A percentile compares a stretch with the other conserved stretches of the same genome.
These are phyloP conservation scores for Jatropha curcas DNA, from an alignment of 345 rosid species.

Conservation along the genomic window DNA sequence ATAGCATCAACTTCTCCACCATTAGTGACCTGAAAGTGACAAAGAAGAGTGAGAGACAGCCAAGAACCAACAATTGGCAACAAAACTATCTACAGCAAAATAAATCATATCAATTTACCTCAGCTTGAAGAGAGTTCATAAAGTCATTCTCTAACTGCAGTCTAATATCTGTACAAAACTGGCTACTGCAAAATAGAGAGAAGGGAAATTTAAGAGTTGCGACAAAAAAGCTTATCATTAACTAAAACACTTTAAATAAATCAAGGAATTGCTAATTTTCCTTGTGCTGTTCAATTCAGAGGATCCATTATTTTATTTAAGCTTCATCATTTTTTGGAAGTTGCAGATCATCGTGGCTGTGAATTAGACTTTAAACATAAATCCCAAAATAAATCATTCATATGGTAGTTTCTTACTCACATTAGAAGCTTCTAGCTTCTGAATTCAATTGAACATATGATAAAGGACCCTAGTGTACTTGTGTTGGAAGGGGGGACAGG, in stretches of 20 bases:
- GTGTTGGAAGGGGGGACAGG: no score
- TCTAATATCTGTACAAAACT: conserved; percentile 68
- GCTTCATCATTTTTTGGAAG: background rate
- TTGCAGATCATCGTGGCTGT: background rate
- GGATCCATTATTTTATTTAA: background rate
- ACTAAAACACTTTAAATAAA: background rate
- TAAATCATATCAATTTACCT: conserved; percentile 36
- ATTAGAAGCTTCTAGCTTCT: background rate
- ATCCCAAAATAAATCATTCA: background rate
- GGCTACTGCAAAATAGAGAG: conserved; percentile 63
- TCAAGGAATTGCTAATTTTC: background rate
- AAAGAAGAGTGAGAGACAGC: background rate
- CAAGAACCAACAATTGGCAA: conserved; percentile 4
- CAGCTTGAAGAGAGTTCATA: conserved; percentile 68
- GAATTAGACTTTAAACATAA: background rate
- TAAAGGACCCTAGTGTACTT: background rate
- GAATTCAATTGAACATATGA: background rate
- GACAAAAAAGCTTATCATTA: background rate
- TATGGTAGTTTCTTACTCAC: background rate
- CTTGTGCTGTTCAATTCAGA: background rate
- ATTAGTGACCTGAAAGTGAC: conserved; percentile 50
- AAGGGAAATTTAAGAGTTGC: background rate
- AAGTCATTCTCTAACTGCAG: conserved; percentile 81
- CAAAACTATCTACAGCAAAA: background rate
- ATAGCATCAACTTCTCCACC: conserved; percentile 73